These are phyloP conservation scores for Cryptococcus maquisensis DNA, from an alignment of 1,284 basidiomycete genomes.

Conservation along the genomic window DNA sequence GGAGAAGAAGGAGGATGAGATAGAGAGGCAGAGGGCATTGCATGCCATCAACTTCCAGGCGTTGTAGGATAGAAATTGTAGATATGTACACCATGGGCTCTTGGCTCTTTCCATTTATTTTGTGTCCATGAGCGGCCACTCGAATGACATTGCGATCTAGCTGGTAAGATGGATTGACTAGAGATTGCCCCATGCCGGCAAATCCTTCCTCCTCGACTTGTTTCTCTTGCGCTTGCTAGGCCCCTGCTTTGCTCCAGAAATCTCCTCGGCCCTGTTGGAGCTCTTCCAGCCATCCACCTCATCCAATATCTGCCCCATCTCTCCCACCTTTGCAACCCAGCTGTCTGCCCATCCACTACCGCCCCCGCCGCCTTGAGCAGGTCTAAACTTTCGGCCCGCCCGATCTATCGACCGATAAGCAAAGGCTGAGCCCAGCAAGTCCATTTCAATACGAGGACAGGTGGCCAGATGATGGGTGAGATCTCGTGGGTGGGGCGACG, in stretches of 20 bases:
- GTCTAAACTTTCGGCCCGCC: slow-evolving; percentile 50
- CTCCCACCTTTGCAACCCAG: slow-evolving; percentile 29
- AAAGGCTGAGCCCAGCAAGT: slow-evolving; percentile 49
- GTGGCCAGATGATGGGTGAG: slow-evolving; percentile 13
- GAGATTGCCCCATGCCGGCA: slow-evolving; percentile 30
- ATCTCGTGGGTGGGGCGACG: not conserved
- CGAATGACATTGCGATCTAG: not conserved
- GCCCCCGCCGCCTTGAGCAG: slow-evolving; percentile 31
- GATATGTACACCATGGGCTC: not conserved
- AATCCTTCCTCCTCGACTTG: slow-evolving; percentile 42
- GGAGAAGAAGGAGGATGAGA: slow-evolving; percentile 92
- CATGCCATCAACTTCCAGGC: slow-evolving; percentile 98
- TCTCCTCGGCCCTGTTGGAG: not conserved
- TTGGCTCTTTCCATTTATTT: not conserved
- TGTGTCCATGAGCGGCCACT: not conserved
- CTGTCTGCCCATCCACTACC: slow-evolving; percentile 45
- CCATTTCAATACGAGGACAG: slow-evolving; percentile 42
- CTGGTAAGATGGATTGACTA: not conserved
- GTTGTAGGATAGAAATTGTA: slow-evolving; percentile 51
- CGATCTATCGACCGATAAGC: slow-evolving; percentile 48
- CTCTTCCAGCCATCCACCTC: slow-evolving; percentile 2
- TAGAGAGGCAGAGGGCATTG: slow-evolving; percentile 76
- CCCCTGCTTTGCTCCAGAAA: not conserved
- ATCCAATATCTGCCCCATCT: slow-evolving; percentile 25
- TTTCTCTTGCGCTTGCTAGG: slow-evolving; percentile 23